Evolutionary conservation across 2,329 filamentous ascomycete genomes (phyloP).

Genomic region (Fusarium staphyleae): DNA sequence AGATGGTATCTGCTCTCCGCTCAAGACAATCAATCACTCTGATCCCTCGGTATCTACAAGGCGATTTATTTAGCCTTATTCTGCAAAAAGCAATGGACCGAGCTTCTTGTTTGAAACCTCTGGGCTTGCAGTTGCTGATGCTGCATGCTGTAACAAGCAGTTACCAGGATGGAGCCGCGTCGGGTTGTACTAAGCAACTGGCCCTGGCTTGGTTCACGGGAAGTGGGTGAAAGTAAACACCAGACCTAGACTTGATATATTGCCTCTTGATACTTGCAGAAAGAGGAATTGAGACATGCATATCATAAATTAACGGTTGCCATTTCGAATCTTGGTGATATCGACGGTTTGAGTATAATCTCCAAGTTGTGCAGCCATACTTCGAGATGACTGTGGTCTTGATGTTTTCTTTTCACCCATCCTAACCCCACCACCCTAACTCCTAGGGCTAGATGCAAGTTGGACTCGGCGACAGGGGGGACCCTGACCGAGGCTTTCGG

Average conservation of each 20-base stretch:
- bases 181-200: slow-evolving; percentile 5
- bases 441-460: slow-evolving; percentile 16
- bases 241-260: not conserved
- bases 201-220: slow-evolving; percentile 24
- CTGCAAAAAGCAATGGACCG: slow-evolving; percentile 22
- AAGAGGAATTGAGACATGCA: too few species aligned
- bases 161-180: slow-evolving; percentile 32
- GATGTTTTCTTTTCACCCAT: slow-evolving; percentile 2
- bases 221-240: slow-evolving; percentile 34
- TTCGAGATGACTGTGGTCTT: not conserved
- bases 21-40: slow-evolving; percentile 2
- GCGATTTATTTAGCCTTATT: slow-evolving; percentile 18
- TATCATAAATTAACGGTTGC: too few species aligned
- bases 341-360: not conserved
- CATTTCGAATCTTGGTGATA: too few species aligned
- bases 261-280: not conserved
- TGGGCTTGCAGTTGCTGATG: slow-evolving; percentile 20
- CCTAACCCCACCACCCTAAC: slow-evolving; percentile 8
- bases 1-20: not conserved
- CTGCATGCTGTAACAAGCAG: slow-evolving; percentile 11
- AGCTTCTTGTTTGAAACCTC: slow-evolving; percentile 31
- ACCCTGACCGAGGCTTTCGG: slow-evolving; percentile 27
- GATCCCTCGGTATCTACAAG: slow-evolving; percentile 16
- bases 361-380: not conserved
- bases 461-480: slow-evolving; percentile 26